Evolutionary conservation across 768 basidiomycete genomes (phyloP).

Genomic region (Galerina sulciceps): DNA sequence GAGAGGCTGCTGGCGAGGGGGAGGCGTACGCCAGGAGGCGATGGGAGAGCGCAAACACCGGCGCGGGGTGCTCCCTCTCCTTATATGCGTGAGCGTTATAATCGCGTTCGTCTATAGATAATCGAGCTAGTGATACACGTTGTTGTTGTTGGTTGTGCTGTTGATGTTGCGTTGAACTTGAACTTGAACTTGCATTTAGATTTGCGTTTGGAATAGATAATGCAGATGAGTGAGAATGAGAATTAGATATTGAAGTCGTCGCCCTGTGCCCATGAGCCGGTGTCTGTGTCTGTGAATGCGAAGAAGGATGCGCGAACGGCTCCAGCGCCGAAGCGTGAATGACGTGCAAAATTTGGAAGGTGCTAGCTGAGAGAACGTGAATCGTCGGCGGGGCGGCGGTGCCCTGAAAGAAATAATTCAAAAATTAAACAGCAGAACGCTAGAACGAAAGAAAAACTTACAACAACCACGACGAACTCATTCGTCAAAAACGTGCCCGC

Average conservation of each 20-base stretch:
- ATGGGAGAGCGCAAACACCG: slow-evolving; percentile 63
- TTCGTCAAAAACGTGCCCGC: slow-evolving; percentile 46
- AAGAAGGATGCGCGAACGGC: slow-evolving; percentile 31
- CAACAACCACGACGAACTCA: slow-evolving; percentile 57
- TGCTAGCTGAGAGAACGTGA: slow-evolving; percentile 58
- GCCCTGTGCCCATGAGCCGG: too few relatives aligned
- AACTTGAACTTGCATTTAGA: too few relatives aligned
- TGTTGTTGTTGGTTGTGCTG: too few relatives aligned
- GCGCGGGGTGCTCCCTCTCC: neutral
- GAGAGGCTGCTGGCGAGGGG: slow-evolving; percentile 9
- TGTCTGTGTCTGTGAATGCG: neutral
- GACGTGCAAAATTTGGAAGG: slow-evolving; percentile 53
- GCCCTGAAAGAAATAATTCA: slow-evolving; percentile 43
- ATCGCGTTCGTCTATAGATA: too few relatives aligned
- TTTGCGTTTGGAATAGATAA: too few relatives aligned
- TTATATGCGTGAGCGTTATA: too few relatives aligned
- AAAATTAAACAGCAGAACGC: neutral
- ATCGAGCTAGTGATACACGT: too few relatives aligned
- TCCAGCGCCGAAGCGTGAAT: slow-evolving; percentile 52
- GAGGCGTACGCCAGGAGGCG: slow-evolving; percentile 67
- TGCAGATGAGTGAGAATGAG: too few relatives aligned
- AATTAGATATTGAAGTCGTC: too few relatives aligned
- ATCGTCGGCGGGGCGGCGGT: slow-evolving; percentile 59
- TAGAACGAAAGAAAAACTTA: slow-evolving; percentile 34
- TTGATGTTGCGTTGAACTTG: too few relatives aligned